Percentiles rank a stretch among this genome's conserved stretches.
Conservation (phyloP, 805 yeast species). For the Metschnikowia hibisci region DNA sequence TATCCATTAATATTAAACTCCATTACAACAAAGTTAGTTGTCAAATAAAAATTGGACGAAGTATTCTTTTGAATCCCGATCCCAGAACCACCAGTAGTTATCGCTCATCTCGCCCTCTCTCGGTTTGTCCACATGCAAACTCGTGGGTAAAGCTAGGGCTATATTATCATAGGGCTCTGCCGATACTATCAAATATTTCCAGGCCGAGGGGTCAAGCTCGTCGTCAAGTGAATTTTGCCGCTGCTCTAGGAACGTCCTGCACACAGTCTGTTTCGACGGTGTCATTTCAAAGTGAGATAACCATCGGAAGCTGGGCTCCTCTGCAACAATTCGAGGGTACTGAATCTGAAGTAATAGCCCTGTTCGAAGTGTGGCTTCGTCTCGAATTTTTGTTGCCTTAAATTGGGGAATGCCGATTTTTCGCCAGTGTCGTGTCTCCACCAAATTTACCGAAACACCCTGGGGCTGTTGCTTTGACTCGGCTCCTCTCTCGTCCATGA, state of each 20-base stretch:
- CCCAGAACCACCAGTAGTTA: slow-evolving; percentile 69
- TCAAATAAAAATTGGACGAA: slow-evolving; percentile 66
- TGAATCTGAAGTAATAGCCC: slow-evolving; percentile 68
- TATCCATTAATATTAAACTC: too few species aligned
- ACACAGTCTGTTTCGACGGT: slow-evolving; percentile 35
- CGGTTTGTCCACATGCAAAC: slow-evolving; percentile 44
- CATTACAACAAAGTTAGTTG: too few species aligned
- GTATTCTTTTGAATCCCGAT: slow-evolving; percentile 60
- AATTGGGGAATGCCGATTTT: slow-evolving; percentile 75
- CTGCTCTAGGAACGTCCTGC: slow-evolving; percentile 24
- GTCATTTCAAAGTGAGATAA: slow-evolving; percentile 72
- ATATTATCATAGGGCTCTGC: slow-evolving; percentile 88
- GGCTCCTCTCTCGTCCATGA: slow-evolving; percentile 30
- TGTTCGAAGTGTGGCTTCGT: slow-evolving; percentile 49
- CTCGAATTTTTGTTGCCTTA: slow-evolving; percentile 63
- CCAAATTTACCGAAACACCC: slow-evolving; percentile 34
- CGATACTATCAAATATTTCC: slow-evolving; percentile 73
- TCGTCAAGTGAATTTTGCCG: slow-evolving; percentile 8
- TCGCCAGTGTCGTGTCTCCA: slow-evolving; percentile 43
- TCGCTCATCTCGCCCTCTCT: slow-evolving; percentile 21
- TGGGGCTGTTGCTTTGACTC: slow-evolving; percentile 15
- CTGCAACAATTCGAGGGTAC: slow-evolving; percentile 46
- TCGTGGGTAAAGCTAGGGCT: slow-evolving; percentile 69
- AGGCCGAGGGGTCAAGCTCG: slow-evolving; percentile 32
- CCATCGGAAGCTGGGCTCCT: slow-evolving; percentile 63